Base-by-base conservation (phyloP, 1,284 basidiomycete species). In the Testicularia cyperi region DNA sequence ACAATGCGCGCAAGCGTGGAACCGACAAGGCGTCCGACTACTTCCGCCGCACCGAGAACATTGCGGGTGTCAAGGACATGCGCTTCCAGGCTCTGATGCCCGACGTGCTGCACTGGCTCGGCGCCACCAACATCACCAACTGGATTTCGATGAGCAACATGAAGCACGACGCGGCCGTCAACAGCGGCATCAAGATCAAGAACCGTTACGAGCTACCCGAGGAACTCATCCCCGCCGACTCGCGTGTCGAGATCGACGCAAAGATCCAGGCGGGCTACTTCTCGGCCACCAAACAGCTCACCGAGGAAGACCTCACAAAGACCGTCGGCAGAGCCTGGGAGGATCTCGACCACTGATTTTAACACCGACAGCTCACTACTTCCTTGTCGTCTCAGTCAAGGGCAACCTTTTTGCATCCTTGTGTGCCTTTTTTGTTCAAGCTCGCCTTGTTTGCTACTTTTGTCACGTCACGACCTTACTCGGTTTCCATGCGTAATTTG, bases 1-100 rank as follows among this genome's bases (percentile, higher is more conserved):
- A 96, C 80, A 96, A 96, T 79, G 83, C 92, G 10, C 87, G 94
- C 55, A 97, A 97, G 79, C 85, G 92, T 28, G 90, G 88, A 2
- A 90, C 89, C 5, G 92, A 97, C 79, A 85, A 84, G 2, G 92
- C 94, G 0, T 86, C 90, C 74, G 86, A 87, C 73, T 97, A 97
- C 81, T 96, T 97, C 81, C 87, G 89, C 77, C 85, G 87, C 14
- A 97, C 94, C 0, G 90, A 92, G 77, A 80, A 88, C 65, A 88
- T 96, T 53, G 92, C 92, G 0, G 92, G 92, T 7, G 90, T 95
- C 40, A 94, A 70, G 29, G 70, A 72, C 38, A 68, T 66, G 65
- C 56, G 70, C 5, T 68, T 72, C 47, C 70, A 72, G 37, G 89
- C 87, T 2, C 81, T 96, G 51, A 95, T 96, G 92, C 92, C 92